Conservation (phyloP, 2,329 filamentous ascomycete species). For the Talaromyces pinophilus region DNA sequence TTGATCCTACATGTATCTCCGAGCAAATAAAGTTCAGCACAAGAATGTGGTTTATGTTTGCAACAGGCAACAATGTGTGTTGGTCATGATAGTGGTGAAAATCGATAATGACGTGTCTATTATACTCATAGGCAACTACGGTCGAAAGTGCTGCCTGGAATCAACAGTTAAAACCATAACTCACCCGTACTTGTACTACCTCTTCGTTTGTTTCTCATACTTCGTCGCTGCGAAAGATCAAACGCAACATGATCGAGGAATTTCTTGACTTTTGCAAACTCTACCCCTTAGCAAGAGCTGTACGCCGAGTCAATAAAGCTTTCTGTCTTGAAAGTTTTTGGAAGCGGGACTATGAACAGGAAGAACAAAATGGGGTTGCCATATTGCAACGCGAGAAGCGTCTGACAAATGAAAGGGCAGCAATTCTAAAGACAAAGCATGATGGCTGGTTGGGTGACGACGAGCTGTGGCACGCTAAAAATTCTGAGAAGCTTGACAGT, state of each 20-base stretch:
- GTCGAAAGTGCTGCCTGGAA: too few species aligned
- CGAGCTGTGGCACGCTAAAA: background rate
- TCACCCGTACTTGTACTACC: too few species aligned
- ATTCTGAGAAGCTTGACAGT: conserved; percentile 1
- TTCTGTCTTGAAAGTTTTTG: background rate
- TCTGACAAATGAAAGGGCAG: background rate
- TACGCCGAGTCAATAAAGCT: background rate
- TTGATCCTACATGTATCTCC: too few species aligned
- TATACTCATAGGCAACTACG: too few species aligned
- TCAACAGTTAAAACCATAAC: too few species aligned
- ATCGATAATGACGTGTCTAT: too few species aligned
- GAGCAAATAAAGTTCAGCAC: too few species aligned
- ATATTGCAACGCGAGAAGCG: conserved; percentile 16
- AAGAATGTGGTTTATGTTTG: too few species aligned
- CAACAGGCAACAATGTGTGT: too few species aligned
- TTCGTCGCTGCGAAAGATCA: too few species aligned
- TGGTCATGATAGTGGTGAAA: too few species aligned
- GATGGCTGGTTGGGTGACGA: background rate
- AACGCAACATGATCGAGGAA: conserved; percentile 15
- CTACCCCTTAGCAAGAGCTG: conserved; percentile 16
- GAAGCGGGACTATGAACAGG: conserved; percentile 4
- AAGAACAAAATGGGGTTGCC: conserved; percentile 13
- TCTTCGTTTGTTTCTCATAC: too few species aligned
- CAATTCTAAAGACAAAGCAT: conserved; percentile 6
- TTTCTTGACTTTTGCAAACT: conserved; percentile 18